Conservation (phyloP, 768 basidiomycete genomes). For the Boletales sp. region DNA sequence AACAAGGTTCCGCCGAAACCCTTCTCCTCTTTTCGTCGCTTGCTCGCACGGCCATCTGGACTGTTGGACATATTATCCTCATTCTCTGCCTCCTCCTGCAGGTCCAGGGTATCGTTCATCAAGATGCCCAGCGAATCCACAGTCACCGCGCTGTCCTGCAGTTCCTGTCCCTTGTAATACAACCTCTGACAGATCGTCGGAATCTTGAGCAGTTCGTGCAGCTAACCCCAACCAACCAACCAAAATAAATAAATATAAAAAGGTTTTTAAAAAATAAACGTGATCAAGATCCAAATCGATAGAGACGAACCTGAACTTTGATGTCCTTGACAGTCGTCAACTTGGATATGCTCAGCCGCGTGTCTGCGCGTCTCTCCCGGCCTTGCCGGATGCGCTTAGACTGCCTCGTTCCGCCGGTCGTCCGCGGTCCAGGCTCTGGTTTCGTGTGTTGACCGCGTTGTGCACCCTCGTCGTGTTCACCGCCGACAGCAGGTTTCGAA, state of each 20-base stretch:
- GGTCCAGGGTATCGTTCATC: constrained; percentile 61
- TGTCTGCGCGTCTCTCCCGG: constrained; percentile 47
- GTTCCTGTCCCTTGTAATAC: constrained; percentile 57
- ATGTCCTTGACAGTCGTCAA: constrained; percentile 73
- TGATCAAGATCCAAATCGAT: not conserved
- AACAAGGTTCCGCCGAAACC: constrained; percentile 77
- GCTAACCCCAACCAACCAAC: constrained; percentile 35
- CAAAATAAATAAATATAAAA: too few relatives aligned
- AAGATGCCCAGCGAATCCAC: constrained; percentile 55
- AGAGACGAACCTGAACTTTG: constrained; percentile 58
- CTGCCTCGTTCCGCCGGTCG: constrained; percentile 48
- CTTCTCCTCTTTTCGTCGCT: constrained; percentile 51
- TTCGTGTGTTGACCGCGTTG: constrained; percentile 29
- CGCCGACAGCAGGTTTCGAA: constrained; percentile 30
- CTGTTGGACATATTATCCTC: constrained; percentile 51
- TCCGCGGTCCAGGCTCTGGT: constrained; percentile 35
- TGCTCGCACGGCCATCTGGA: constrained; percentile 40
- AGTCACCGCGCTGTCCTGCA: constrained; percentile 54
- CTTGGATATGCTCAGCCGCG: constrained; percentile 56
- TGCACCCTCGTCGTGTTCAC: constrained; percentile 23
- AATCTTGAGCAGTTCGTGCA: constrained; percentile 59
- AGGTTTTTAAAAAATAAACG: not conserved
- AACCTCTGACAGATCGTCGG: constrained; percentile 77
- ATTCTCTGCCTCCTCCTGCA: constrained; percentile 61
- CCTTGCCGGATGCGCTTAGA: constrained; percentile 67